Evolutionary conservation across 1,284 basidiomycete species (phyloP).

Genomic region (Melampsora americana): DNA sequence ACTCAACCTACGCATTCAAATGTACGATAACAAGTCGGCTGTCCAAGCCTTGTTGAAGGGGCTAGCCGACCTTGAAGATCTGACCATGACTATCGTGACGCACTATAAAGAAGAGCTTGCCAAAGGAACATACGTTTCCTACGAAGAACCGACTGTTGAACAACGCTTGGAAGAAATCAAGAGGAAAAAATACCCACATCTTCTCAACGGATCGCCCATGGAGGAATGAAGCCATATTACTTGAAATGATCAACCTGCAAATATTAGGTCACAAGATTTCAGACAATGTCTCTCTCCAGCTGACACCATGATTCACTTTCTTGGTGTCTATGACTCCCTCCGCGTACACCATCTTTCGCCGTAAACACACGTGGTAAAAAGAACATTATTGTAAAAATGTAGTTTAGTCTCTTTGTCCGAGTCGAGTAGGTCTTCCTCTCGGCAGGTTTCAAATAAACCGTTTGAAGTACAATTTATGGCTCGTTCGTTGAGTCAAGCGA

Average conservation of each 20-base stretch:
- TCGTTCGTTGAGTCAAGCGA: too few relatives aligned
- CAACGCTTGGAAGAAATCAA: conserved; percentile 33
- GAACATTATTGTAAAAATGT: too few relatives aligned
- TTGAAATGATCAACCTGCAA: not conserved
- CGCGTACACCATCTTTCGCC: too few relatives aligned
- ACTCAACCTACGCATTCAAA: conserved; percentile 54
- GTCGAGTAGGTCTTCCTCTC: too few relatives aligned
- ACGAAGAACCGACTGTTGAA: conserved; percentile 29
- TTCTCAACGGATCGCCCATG: conserved; percentile 10
- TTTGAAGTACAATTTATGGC: too few relatives aligned
- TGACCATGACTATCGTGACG: conserved; percentile 6
- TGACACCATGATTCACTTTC: too few relatives aligned
- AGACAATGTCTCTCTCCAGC: too few relatives aligned
- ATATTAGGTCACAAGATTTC: too few relatives aligned
- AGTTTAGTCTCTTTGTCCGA: too few relatives aligned
- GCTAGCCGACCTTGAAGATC: conserved; percentile 27
- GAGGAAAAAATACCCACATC: conserved; percentile 33
- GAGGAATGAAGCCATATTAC: not conserved
- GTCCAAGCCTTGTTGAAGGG: conserved; percentile 21
- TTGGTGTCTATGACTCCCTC: too few relatives aligned
- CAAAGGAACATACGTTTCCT: conserved; percentile 10
- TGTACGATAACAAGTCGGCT: conserved; percentile 51
- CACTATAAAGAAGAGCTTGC: conserved; percentile 27
- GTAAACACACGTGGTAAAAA: too few relatives aligned
- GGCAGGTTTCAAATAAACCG: too few relatives aligned